A percentile compares a stretch with the other conserved stretches of the same genome.
Evolutionary conservation across 495 filamentous ascomycete species (phyloP).

Genomic region (Astrocystis sublimbata): DNA sequence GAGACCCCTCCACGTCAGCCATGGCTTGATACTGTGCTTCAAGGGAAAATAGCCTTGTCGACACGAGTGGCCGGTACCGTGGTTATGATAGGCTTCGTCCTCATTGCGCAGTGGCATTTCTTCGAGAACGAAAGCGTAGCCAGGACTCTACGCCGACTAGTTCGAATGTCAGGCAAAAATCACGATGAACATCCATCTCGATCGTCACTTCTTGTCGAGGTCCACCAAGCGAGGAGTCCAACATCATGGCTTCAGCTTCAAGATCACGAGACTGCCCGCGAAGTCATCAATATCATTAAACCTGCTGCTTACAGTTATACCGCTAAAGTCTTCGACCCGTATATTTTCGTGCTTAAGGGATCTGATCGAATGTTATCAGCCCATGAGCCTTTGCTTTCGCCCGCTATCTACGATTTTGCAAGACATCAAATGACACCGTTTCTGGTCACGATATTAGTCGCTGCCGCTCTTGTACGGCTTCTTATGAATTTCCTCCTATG

Average conservation of each 20-base stretch:
- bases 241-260: conserved; percentile 71
- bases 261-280: conserved; percentile 70
- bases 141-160: conserved; percentile 43
- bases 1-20: conserved; percentile 33
- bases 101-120: conserved; percentile 67
- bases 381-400: conserved; percentile 45
- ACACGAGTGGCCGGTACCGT: conserved; percentile 62
- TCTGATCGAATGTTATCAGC: conserved; percentile 55
- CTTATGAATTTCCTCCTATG: conserved; percentile 68
- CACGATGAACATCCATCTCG: conserved; percentile 33
- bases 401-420: conserved; percentile 58
- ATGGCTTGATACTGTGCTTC: conserved; percentile 52
- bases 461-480: conserved; percentile 58
- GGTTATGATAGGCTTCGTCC: conserved; percentile 60
- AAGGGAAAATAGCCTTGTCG: conserved; percentile 54
- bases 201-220: conserved; percentile 45
- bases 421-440: conserved; percentile 59
- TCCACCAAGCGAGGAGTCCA: conserved; percentile 68
- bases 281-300: conserved; percentile 68
- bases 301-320: conserved; percentile 65
- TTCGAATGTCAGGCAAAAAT: conserved; percentile 30
- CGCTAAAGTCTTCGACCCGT: conserved; percentile 65
- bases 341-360: conserved; percentile 65
- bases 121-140: conserved; percentile 55
- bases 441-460: conserved; percentile 51